These are phyloP conservation scores for Aspergillus calidoustus DNA, from an alignment of 2,329 filamentous ascomycete species.

Conservation along the genomic window DNA sequence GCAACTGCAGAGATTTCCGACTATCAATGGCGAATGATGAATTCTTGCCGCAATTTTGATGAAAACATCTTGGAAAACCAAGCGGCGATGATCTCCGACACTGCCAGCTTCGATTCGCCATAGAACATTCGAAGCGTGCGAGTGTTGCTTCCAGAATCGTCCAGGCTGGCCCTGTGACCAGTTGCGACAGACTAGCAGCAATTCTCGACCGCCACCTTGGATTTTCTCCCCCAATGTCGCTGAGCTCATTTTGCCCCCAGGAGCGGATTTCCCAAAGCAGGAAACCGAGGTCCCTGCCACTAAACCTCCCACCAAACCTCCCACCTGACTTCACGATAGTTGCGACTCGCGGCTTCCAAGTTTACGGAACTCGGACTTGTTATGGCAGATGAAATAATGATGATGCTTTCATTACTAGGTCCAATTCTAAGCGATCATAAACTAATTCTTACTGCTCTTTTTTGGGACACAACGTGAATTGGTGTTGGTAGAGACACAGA, in stretches of 20 bases:
- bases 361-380: background rate
- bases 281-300: constrained; percentile 17
- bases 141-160: constrained; percentile 22
- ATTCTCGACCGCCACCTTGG: constrained; percentile 14
- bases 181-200: background rate
- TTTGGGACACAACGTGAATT: background rate
- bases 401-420: background rate
- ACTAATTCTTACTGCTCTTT: background rate
- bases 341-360: background rate
- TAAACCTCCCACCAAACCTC: background rate
- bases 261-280: constrained; percentile 22
- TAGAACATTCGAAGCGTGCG: constrained; percentile 16
- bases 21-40: background rate
- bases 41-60: background rate
- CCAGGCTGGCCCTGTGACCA: constrained; percentile 20
- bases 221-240: constrained; percentile 9
- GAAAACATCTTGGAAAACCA: background rate
- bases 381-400: background rate
- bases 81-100: constrained; percentile 12
- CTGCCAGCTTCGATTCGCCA: constrained; percentile 3
- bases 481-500: background rate
- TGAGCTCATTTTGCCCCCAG: constrained; percentile 16
- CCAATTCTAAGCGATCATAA: background rate
- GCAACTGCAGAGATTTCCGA: background rate
- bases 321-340: constrained; percentile 6